phyloP scores from a whole-genome alignment of 805 yeast species.

The Lipomyces anomalus region DNA sequence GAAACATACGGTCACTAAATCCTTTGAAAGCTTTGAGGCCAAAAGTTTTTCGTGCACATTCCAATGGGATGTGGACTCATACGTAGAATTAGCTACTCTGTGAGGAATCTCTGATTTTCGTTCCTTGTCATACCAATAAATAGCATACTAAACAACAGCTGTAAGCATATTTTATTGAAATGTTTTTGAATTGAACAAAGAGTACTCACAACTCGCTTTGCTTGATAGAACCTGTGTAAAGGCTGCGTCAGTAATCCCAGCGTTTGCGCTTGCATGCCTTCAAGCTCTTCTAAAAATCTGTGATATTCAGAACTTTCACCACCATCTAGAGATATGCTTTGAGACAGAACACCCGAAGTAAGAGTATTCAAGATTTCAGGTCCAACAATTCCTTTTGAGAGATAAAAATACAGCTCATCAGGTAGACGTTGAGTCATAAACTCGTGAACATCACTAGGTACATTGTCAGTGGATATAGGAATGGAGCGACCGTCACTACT shows the following conservation, averaged over 20 bases:
- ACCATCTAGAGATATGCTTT: conserved; percentile 19
- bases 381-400: conserved; percentile 67
- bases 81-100: conserved; percentile 51
- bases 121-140: conserved; percentile 49
- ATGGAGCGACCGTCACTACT: conserved; percentile 64
- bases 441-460: conserved; percentile 78
- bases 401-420: conserved; percentile 76
- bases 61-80: conserved; percentile 37
- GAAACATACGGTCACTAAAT: too few species aligned
- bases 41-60: conserved; percentile 28
- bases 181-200: too few species aligned
- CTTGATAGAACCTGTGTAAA: conserved; percentile 80
- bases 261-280: conserved; percentile 50
- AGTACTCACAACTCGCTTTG: conserved; percentile 48
- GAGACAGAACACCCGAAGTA: conserved; percentile 45
- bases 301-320: conserved; percentile 53
- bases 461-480: conserved; percentile 44
- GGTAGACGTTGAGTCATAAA: conserved; percentile 80
- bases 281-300: conserved; percentile 38
- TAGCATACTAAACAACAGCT: conserved; percentile 30
- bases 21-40: conserved; percentile 20
- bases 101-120: conserved; percentile 42
- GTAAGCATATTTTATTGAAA: neutral
- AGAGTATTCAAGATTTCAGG: conserved; percentile 61
- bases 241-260: conserved; percentile 64